Evolutionary conservation across 2,329 filamentous ascomycete genomes (phyloP).

Genomic region (Exophiala sp.): DNA sequence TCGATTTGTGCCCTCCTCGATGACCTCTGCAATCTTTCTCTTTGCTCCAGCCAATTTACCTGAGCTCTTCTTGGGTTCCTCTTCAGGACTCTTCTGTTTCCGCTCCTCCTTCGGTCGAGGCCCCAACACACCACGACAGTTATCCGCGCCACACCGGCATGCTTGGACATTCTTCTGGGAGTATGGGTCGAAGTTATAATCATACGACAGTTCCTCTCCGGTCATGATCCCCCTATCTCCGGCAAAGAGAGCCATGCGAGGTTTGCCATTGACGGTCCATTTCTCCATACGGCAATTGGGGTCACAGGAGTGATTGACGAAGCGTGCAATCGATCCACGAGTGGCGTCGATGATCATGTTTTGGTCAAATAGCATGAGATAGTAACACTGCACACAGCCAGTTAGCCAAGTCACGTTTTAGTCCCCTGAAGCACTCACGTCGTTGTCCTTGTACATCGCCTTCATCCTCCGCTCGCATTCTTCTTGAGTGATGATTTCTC

Average conservation of each 20-base stretch:
- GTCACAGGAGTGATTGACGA: conserved; percentile 95
- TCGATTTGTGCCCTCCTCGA: conserved; percentile 21
- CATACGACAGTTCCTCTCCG: conserved; percentile 92
- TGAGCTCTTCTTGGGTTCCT: conserved; percentile 16
- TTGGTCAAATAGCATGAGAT: conserved; percentile 97
- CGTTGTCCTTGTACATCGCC: conserved; percentile 85
- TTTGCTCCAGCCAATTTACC: conserved; percentile 27
- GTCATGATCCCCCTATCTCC: conserved; percentile 85
- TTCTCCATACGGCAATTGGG: conserved; percentile 98
- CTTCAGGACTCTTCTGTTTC: conserved; percentile 21
- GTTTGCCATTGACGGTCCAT: conserved; percentile 89
- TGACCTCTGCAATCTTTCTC: conserved; percentile 24
- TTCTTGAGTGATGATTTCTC: conserved; percentile 91
- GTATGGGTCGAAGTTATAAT: conserved; percentile 67
- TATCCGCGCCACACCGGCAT: conserved; percentile 56
- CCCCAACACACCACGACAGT: conserved; percentile 57
- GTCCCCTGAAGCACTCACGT: conserved; percentile 51
- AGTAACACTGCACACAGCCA: conserved; percentile 66
- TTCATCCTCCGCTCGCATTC: conserved; percentile 94
- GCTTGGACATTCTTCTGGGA: conserved; percentile 58
- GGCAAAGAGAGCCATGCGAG: conserved; percentile 93
- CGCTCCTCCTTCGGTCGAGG: conserved; percentile 50
- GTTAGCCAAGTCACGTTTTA: conserved; percentile 3
- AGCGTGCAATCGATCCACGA: conserved; percentile 89
- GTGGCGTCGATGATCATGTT: conserved; percentile 94